These are phyloP conservation scores for Penicillium simplicissimum DNA, from an alignment of 495 filamentous ascomycete species.

Conservation along the genomic window DNA sequence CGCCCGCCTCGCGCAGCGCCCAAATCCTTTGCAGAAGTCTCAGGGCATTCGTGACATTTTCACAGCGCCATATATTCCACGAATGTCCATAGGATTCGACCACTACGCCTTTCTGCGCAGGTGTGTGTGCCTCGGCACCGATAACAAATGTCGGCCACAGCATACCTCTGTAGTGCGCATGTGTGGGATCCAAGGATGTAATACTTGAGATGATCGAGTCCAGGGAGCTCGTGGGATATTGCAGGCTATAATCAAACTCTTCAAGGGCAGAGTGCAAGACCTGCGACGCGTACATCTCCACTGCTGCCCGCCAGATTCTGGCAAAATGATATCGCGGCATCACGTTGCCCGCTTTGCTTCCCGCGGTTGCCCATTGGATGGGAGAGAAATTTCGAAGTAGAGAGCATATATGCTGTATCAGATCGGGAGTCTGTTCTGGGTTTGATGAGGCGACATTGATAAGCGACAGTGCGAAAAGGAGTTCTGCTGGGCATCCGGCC, in stretches of 20 bases:
- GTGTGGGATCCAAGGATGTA: constrained; percentile 1
- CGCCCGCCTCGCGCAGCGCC: not conserved
- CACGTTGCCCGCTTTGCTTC: not conserved
- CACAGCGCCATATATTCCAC: constrained; percentile 19
- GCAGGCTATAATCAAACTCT: not conserved
- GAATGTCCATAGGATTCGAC: constrained; percentile 9
- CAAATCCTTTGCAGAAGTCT: constrained; percentile 11
- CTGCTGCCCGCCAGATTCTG: constrained; percentile 14
- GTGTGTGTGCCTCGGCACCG: constrained; percentile 16
- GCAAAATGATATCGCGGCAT: constrained; percentile 20
- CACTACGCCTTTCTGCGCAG: constrained; percentile 10
- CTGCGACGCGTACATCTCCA: constrained; percentile 22
- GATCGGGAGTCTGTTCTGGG: not conserved
- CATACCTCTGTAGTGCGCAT: constrained; percentile 16
- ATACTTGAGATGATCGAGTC: constrained; percentile 14
- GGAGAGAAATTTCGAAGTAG: constrained; percentile 11
- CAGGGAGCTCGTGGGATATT: not conserved
- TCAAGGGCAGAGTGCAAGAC: not conserved
- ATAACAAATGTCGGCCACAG: constrained; percentile 27
- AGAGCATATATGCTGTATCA: constrained; percentile 5
- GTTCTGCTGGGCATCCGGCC: constrained; percentile 16
- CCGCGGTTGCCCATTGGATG: constrained; percentile 8
- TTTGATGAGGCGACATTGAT: constrained; percentile 7
- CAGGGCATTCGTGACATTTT: constrained; percentile 19
- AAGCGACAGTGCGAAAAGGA: constrained; percentile 13